Evolutionary conservation across 2,329 filamentous ascomycete genomes (phyloP).

Genomic region (Aspergillus sp.): DNA sequence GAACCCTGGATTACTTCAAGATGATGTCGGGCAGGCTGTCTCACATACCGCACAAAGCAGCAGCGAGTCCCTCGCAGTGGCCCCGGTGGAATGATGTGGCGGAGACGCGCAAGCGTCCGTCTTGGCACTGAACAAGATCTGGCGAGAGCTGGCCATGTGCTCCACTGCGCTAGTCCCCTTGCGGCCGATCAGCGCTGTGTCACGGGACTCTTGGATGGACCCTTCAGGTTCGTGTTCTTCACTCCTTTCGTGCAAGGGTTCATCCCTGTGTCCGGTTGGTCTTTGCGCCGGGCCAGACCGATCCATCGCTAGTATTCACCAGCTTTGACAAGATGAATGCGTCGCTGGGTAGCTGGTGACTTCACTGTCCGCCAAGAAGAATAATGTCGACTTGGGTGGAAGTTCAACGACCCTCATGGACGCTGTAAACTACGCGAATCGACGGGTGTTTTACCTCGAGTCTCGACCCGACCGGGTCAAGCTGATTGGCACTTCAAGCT

Average conservation of each 20-base stretch:
- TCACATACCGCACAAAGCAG: too few species aligned
- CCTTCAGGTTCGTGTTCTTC: not conserved
- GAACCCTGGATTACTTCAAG: not conserved
- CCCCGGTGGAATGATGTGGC: slow-evolving; percentile 17
- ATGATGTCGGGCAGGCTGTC: not conserved
- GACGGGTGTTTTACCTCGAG: too few species aligned
- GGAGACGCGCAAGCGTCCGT: slow-evolving; percentile 42
- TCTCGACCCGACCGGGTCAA: too few species aligned
- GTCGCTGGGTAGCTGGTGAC: too few species aligned
- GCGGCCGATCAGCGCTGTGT: slow-evolving; percentile 1
- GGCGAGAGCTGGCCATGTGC: slow-evolving; percentile 22
- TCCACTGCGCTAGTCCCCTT: slow-evolving; percentile 22
- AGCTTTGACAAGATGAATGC: too few species aligned
- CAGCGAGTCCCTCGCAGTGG: too few species aligned
- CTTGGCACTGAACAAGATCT: slow-evolving; percentile 35
- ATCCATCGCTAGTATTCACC: not conserved
- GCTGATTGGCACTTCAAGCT: too few species aligned
- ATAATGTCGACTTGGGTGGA: too few species aligned
- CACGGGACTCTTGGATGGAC: slow-evolving; percentile 13
- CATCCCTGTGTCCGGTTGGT: not conserved
- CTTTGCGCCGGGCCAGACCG: slow-evolving; percentile 16
- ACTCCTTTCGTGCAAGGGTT: not conserved
- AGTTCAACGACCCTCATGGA: too few species aligned
- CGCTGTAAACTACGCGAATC: too few species aligned
- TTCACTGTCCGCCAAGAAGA: too few species aligned